phyloP scores from a whole-genome alignment of 1,284 basidiomycete species.

The Porogramme epimiltina region DNA sequence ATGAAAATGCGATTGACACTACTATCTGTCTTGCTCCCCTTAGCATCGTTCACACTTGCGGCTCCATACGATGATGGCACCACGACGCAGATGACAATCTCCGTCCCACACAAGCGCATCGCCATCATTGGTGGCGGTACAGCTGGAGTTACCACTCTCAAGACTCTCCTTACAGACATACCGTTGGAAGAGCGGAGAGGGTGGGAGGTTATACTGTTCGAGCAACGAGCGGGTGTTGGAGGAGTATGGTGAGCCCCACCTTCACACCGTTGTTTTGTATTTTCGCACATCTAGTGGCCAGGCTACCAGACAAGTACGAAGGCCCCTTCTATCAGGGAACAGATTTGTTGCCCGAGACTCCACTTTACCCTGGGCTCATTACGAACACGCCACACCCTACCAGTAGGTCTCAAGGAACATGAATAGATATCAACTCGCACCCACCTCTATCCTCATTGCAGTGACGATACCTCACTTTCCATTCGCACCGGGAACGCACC shows the following conservation, averaged over 20 bases:
- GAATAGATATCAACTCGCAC: too few relatives aligned
- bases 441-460: too few relatives aligned
- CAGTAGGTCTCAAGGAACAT: too few relatives aligned
- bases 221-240: constrained; percentile 50
- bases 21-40: too few relatives aligned
- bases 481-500: constrained; percentile 48
- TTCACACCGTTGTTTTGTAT: too few relatives aligned
- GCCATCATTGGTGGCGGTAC: constrained; percentile 56
- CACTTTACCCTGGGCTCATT: constrained; percentile 53
- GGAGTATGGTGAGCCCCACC: constrained; percentile 42
- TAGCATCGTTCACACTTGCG: too few relatives aligned
- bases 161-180: constrained; percentile 46
- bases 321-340: too few relatives aligned
- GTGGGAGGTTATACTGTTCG: constrained; percentile 54
- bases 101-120: constrained; percentile 42
- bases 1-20: too few relatives aligned
- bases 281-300: constrained; percentile 42
- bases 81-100: too few relatives aligned
- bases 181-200: constrained; percentile 37
- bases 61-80: too few relatives aligned
- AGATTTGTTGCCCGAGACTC: constrained; percentile 47
- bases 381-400: constrained; percentile 55
- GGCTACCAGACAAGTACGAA: constrained; percentile 41
- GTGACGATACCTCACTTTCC: constrained; percentile 55
- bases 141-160: constrained; percentile 53